Evolutionary conservation across 371 early-diverging fungal genomes (phyloP).

Genomic region (Synchytrium microbalum): DNA sequence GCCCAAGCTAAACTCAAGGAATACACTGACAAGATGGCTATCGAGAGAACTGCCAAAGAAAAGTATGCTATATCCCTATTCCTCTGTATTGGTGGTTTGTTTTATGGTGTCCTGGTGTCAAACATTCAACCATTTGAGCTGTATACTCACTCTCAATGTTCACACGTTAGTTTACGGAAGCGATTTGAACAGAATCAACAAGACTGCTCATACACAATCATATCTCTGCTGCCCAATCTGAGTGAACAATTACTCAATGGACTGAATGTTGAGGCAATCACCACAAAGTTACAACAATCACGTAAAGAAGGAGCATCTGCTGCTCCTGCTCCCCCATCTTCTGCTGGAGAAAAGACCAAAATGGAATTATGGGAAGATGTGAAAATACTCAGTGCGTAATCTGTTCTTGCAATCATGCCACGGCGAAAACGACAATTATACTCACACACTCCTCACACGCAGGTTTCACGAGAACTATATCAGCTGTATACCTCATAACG

Average conservation of each 20-base stretch:
- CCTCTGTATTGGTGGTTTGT: neutral
- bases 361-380: conserved; percentile 80
- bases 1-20: conserved; percentile 63
- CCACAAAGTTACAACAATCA: conserved; percentile 56
- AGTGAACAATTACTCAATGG: conserved; percentile 65
- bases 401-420: neutral
- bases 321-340: conserved; percentile 12
- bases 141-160: conserved; percentile 2
- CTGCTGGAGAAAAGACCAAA: conserved; percentile 29
- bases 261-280: conserved; percentile 70
- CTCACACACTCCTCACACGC: neutral
- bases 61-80: conserved; percentile 44
- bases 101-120: neutral
- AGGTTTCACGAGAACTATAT: conserved; percentile 74
- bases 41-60: conserved; percentile 63
- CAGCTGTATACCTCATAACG: conserved; percentile 71
- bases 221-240: conserved; percentile 69
- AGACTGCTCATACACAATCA: conserved; percentile 78
- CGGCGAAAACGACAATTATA: conserved; percentile 1
- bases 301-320: conserved; percentile 33
- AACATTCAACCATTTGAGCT: conserved; percentile 1
- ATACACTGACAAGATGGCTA: conserved; percentile 51
- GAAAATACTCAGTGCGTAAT: conserved; percentile 61
- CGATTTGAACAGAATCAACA: conserved; percentile 90
- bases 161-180: conserved; percentile 61